phyloP scores from a whole-genome alignment of 768 basidiomycete genomes.

The Russula olivacea region DNA sequence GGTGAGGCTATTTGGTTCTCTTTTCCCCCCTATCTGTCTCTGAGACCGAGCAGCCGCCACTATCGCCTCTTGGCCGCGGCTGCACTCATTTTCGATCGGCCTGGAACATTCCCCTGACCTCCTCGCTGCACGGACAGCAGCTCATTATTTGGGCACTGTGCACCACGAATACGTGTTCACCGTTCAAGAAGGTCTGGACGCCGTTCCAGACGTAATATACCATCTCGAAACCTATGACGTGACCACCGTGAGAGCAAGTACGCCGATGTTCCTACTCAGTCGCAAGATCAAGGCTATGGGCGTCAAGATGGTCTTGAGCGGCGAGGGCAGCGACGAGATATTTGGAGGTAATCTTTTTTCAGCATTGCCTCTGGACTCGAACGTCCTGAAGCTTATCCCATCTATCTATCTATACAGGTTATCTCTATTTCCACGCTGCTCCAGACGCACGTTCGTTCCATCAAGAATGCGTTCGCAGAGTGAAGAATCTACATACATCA shows the following conservation, averaged over 20 bases:
- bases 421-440: slow-evolving; percentile 99
- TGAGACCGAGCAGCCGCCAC: slow-evolving; percentile 44
- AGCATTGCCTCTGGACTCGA: not conserved
- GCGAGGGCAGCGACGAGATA: slow-evolving; percentile 97
- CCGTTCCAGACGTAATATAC: slow-evolving; percentile 94
- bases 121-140: slow-evolving; percentile 88
- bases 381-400: slow-evolving; percentile 12
- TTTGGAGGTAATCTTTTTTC: slow-evolving; percentile 62
- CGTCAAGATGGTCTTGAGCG: slow-evolving; percentile 98
- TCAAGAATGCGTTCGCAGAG: slow-evolving; percentile 89
- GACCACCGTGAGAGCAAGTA: slow-evolving; percentile 94
- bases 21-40: not conserved
- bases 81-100: slow-evolving; percentile 98
- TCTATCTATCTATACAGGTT: slow-evolving; percentile 46
- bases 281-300: slow-evolving; percentile 99
- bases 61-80: slow-evolving; percentile 85
- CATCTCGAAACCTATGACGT: slow-evolving; percentile 99
- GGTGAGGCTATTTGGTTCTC: slow-evolving; percentile 35
- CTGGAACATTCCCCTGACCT: slow-evolving; percentile 93
- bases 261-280: slow-evolving; percentile 97
- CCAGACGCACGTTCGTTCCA: slow-evolving; percentile 86
- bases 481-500: slow-evolving; percentile 95
- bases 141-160: slow-evolving; percentile 86
- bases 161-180: slow-evolving; percentile 99
- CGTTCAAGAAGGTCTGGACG: slow-evolving; percentile 95